These are phyloP conservation scores for Lentinula detonsa DNA, from an alignment of 768 basidiomycete genomes.

Conservation along the genomic window DNA sequence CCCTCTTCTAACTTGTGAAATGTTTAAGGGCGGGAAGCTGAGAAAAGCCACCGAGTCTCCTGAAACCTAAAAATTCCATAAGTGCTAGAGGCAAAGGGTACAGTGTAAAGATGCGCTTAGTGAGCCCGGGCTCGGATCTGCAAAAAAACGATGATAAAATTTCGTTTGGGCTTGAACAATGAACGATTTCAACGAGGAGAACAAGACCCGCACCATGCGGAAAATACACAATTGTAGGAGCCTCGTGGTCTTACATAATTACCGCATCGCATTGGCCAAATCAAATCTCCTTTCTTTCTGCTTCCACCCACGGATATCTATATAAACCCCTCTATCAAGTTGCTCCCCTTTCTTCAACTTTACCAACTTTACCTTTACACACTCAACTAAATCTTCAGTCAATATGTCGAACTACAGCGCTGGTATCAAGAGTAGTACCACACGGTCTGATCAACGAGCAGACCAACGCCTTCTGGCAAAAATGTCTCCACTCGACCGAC, in stretches of 20 bases:
- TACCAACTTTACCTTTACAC: background rate
- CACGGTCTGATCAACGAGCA: background rate
- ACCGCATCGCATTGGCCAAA: background rate
- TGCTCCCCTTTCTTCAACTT: background rate
- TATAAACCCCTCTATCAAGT: background rate
- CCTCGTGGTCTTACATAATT: background rate
- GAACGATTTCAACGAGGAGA: background rate
- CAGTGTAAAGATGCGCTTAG: no score
- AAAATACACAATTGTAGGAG: background rate
- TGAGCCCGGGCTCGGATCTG: no score
- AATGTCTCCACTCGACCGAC: constrained; percentile 8
- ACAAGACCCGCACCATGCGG: background rate
- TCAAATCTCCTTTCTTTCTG: background rate
- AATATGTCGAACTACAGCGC: background rate
- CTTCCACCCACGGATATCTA: background rate
- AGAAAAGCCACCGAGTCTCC: background rate
- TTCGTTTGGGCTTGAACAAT: no score
- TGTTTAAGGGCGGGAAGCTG: background rate
- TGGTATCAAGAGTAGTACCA: background rate
- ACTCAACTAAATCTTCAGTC: background rate
- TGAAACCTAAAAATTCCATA: background rate
- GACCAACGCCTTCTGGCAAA: constrained; percentile 13
- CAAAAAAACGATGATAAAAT: no score
- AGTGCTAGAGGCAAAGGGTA: no score
- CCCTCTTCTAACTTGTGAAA: no score